Evolutionary conservation across 352 stramenopile genomes (phyloP).

Genomic region (Globisporangium mamillatum): DNA sequence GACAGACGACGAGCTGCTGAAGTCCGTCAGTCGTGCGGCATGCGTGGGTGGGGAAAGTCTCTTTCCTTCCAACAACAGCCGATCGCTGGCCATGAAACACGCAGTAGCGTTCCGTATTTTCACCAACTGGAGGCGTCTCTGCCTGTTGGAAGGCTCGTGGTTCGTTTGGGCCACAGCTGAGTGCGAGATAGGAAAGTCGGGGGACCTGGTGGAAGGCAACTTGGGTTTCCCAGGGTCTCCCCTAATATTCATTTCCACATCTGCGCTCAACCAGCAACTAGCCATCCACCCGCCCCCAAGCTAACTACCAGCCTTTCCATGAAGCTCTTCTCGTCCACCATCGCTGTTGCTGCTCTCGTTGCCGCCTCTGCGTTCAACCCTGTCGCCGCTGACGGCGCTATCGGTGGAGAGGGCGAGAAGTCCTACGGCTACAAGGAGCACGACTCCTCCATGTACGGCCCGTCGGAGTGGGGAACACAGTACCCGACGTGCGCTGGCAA

Average conservation of each 20-base stretch:
- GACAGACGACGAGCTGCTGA: background rate
- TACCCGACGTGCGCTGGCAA: constrained; percentile 24
- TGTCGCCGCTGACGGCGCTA: constrained; percentile 5
- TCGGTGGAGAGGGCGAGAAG: background rate
- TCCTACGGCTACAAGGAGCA: constrained; percentile 15
- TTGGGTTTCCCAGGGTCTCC: background rate
- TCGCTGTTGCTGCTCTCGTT: background rate
- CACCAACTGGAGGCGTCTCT: background rate
- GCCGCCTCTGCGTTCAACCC: background rate
- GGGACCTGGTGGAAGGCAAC: background rate
- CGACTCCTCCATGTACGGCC: constrained; percentile 18
- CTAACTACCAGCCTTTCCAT: background rate
- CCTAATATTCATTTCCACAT: background rate
- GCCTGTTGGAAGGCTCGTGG: background rate
- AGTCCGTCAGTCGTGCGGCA: background rate
- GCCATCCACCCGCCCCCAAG: background rate
- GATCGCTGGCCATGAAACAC: background rate
- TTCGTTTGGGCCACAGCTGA: background rate
- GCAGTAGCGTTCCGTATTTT: background rate
- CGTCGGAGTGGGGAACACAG: constrained; percentile 21
- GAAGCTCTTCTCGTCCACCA: constrained; percentile 6
- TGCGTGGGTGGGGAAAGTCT: too few relatives aligned
- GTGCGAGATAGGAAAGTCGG: background rate
- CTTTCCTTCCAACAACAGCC: background rate
- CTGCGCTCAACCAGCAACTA: constrained; percentile 19